Evolutionary conservation across 176 grass and related monocot species (phyloP).

Genomic region (Zoysia pacifica): DNA sequence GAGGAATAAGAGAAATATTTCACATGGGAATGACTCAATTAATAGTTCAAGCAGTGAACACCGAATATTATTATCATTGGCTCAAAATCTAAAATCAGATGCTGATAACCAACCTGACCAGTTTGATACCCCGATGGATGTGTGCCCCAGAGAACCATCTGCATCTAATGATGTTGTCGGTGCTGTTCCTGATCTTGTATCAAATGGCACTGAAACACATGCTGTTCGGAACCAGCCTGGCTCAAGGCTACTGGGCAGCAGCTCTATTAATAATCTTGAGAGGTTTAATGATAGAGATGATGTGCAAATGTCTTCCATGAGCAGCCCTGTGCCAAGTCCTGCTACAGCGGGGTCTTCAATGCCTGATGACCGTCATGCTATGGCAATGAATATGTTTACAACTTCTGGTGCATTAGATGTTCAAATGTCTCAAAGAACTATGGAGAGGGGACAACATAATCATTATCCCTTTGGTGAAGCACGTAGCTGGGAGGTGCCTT

Average conservation of each 20-base stretch:
- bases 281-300: conserved; percentile 35
- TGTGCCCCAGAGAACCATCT: conserved; percentile 42
- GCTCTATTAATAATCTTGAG: conserved; percentile 38
- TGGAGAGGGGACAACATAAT: conserved; percentile 66
- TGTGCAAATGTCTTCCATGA: conserved; percentile 39
- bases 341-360: conserved; percentile 39
- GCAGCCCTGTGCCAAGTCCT: conserved; percentile 32
- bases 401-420: conserved; percentile 55
- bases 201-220: conserved; percentile 37
- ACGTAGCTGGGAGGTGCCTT: conserved; percentile 84
- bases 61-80: conserved; percentile 33
- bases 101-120: conserved; percentile 28
- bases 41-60: conserved; percentile 17
- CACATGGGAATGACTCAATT: conserved; percentile 28
- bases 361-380: conserved; percentile 26
- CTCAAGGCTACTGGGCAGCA: conserved; percentile 39
- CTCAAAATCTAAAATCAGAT: conserved; percentile 24
- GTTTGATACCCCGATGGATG: conserved; percentile 50
- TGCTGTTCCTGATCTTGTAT: conserved; percentile 14
- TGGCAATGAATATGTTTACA: conserved; percentile 42
- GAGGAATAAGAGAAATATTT: conserved; percentile 37
- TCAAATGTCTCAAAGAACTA: conserved; percentile 77
- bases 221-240: conserved; percentile 11
- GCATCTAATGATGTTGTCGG: conserved; percentile 20
- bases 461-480: conserved; percentile 60